phyloP scores from a whole-genome alignment of 2,329 filamentous ascomycete species.

The Plectosphaerella plurivora region DNA sequence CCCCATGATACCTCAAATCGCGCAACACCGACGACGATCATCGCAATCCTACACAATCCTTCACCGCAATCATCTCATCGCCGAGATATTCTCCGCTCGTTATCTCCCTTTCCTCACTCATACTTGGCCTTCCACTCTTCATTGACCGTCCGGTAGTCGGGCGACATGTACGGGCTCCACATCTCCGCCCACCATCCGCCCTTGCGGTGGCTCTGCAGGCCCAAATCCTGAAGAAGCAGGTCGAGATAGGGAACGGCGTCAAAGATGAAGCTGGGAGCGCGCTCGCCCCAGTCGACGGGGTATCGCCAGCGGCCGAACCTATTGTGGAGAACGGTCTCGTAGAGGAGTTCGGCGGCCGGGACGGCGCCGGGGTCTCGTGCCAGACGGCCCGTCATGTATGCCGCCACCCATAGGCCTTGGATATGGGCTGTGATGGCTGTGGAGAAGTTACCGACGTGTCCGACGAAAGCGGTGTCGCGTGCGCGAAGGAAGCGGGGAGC shows the following conservation, averaged over 20 bases:
- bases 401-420: conserved; percentile 59
- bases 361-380: conserved; percentile 6
- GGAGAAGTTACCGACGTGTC: conserved; percentile 36
- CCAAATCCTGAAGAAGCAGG: conserved; percentile 61
- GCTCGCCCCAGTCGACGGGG: conserved; percentile 58
- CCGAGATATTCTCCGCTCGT: too few relatives aligned
- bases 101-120: not conserved
- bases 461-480: conserved; percentile 41
- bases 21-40: too few relatives aligned
- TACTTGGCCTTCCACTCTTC: conserved; percentile 41
- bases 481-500: conserved; percentile 27
- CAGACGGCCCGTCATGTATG: conserved; percentile 47
- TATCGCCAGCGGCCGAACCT: conserved; percentile 69
- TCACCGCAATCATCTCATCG: too few relatives aligned
- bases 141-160: conserved; percentile 51
- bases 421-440: conserved; percentile 36
- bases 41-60: too few relatives aligned
- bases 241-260: conserved; percentile 73
- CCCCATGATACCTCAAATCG: too few relatives aligned
- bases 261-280: conserved; percentile 68
- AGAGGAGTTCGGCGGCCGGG: conserved; percentile 23
- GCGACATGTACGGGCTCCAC: conserved; percentile 52
- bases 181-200: conserved; percentile 45
- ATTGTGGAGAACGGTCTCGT: conserved; percentile 58
- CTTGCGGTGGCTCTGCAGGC: conserved; percentile 53